Conservation (phyloP, 2,329 filamentous ascomycete species). For the Colletotrichum abscissum region DNA sequence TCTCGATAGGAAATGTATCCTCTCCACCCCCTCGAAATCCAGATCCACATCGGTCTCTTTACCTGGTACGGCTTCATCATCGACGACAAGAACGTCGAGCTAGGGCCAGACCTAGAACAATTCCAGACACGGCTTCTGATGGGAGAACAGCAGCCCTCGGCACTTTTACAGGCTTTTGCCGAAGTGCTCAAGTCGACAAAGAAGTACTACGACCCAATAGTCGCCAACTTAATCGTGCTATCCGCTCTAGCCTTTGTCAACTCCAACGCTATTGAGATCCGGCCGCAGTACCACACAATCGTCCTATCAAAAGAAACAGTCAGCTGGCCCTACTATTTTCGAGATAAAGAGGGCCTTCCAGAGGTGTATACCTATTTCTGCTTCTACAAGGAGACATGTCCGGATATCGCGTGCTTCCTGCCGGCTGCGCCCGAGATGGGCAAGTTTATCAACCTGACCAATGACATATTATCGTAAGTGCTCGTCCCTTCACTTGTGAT, state of each 20-base stretch:
- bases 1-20: conserved; percentile 33
- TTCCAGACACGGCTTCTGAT: conserved; percentile 41
- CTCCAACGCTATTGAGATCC: conserved; percentile 40
- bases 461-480: conserved; percentile 44
- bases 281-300: conserved; percentile 36
- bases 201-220: conserved; percentile 40
- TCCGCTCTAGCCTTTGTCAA: conserved; percentile 44
- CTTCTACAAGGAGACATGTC: conserved; percentile 41
- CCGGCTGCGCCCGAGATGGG: conserved; percentile 43
- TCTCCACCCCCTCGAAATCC: conserved; percentile 38
- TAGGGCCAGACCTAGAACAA: conserved; percentile 35
- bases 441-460: conserved; percentile 41
- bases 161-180: conserved; percentile 39
- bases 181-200: conserved; percentile 37
- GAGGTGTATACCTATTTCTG: conserved; percentile 43
- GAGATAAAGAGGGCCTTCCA: conserved; percentile 41
- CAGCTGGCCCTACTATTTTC: conserved; percentile 42
- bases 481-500: neutral
- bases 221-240: conserved; percentile 42
- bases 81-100: conserved; percentile 41
- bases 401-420: conserved; percentile 41
- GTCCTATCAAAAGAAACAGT: conserved; percentile 36
- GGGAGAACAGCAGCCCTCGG: conserved; percentile 37
- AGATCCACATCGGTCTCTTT: conserved; percentile 45
- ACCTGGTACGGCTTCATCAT: conserved; percentile 44